Evolutionary conservation across 495 filamentous ascomycete genomes (phyloP).

Genomic region (Hypoxylon crocopeplum): DNA sequence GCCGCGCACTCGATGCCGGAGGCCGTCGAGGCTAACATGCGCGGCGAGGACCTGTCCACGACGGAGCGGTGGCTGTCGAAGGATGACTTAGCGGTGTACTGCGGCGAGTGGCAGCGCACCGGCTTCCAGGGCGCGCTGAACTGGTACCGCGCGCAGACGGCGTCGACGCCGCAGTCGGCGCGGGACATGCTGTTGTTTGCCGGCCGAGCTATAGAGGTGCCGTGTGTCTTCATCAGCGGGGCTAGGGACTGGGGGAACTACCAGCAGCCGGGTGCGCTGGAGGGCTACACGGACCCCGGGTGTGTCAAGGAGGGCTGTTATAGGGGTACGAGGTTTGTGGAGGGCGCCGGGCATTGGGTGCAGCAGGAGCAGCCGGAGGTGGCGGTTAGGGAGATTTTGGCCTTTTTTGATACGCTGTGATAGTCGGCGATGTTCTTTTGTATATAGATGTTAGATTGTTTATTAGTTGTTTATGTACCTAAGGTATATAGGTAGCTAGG

Average conservation of each 20-base stretch:
- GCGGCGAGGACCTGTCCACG: constrained; percentile 46
- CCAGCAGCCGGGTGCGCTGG: constrained; percentile 68
- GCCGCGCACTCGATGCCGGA: constrained; percentile 63
- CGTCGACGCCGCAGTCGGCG: constrained; percentile 46
- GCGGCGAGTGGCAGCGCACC: constrained; percentile 65
- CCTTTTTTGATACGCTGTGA: constrained; percentile 47
- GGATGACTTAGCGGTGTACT: constrained; percentile 66
- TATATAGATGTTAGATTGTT: neutral
- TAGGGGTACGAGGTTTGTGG: constrained; percentile 56
- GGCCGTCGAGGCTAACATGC: constrained; percentile 60
- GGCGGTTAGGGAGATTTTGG: constrained; percentile 58
- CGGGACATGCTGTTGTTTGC: constrained; percentile 66
- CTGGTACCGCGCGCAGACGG: constrained; percentile 70
- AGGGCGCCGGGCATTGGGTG: constrained; percentile 71
- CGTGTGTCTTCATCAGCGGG: constrained; percentile 65
- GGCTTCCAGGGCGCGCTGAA: constrained; percentile 75
- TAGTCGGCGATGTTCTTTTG: neutral
- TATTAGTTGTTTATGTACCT: too few relatives aligned
- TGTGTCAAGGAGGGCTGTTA: constrained; percentile 51
- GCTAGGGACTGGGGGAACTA: constrained; percentile 71
- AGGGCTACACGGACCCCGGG: constrained; percentile 61
- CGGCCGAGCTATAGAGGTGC: constrained; percentile 68
- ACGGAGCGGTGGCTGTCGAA: constrained; percentile 60
- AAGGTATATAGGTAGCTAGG: too few relatives aligned
- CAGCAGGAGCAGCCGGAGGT: constrained; percentile 68